These are phyloP conservation scores for Forsythia suspensa DNA, from an alignment of 257 asterid species.

Conservation along the genomic window DNA sequence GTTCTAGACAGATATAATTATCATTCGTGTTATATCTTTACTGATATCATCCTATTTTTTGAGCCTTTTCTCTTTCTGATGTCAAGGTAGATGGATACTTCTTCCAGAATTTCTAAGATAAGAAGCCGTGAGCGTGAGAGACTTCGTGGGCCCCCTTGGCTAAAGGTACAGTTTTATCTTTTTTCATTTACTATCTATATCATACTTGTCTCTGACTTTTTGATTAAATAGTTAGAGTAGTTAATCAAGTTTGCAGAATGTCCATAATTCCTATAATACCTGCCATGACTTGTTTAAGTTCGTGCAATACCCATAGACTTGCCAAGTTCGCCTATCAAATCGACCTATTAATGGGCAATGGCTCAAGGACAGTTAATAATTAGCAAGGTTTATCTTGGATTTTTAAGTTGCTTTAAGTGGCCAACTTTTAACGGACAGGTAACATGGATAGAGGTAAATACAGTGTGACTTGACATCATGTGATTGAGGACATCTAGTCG, in stretches of 20 bases:
- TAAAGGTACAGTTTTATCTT: conserved; percentile 57
- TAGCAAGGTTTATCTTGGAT: neutral
- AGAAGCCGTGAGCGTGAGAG: conserved; percentile 95
- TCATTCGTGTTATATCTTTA: conserved; percentile 15
- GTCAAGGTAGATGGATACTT: conserved; percentile 98
- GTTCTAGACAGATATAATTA: conserved; percentile 14
- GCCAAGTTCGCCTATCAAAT: neutral
- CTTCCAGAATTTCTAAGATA: conserved; percentile 87
- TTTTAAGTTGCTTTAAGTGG: conserved; percentile 9
- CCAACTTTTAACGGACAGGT: neutral
- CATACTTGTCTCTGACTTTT: neutral
- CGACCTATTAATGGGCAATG: neutral
- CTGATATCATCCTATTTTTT: conserved; percentile 20
- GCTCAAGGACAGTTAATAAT: neutral
- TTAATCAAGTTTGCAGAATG: neutral
- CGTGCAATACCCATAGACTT: neutral
- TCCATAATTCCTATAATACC: neutral
- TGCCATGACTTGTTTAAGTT: neutral
- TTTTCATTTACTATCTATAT: conserved; percentile 18
- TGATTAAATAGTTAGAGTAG: conserved; percentile 13
- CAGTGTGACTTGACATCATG: conserved; percentile 3
- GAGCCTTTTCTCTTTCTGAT: conserved; percentile 39
- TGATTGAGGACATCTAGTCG: neutral
- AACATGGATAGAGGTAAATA: conserved; percentile 6
- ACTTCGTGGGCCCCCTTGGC: conserved; percentile 97